phyloP scores from a whole-genome alignment of 495 filamentous ascomycete genomes.

The Oleoguttula mirabilis region DNA sequence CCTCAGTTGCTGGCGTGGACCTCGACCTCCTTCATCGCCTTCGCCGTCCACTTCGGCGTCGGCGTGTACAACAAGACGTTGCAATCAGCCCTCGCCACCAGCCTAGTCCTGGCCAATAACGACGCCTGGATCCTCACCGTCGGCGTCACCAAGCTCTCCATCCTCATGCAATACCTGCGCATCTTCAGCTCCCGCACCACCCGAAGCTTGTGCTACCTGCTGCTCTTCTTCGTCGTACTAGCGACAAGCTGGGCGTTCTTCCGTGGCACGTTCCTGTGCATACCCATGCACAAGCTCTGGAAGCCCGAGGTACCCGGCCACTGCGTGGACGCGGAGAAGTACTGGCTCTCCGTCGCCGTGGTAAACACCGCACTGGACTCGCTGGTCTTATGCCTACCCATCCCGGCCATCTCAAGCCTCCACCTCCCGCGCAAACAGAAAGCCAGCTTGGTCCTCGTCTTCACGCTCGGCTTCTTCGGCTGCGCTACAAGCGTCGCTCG shows the following conservation, averaged over 20 bases:
- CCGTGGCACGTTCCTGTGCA: constrained; percentile 26
- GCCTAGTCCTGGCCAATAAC: constrained; percentile 26
- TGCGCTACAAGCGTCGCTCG: constrained; percentile 18
- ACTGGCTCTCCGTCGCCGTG: constrained; percentile 22
- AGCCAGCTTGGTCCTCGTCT: constrained; percentile 39
- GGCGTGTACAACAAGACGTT: constrained; percentile 1
- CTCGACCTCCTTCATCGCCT: constrained; percentile 13
- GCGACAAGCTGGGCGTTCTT: constrained; percentile 22
- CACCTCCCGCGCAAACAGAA: constrained; percentile 33
- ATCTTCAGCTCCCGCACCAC: constrained; percentile 19
- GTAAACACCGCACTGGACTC: constrained; percentile 25
- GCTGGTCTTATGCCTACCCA: constrained; percentile 23
- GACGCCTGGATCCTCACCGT: constrained; percentile 21
- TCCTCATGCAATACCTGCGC: constrained; percentile 26
- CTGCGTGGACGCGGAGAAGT: constrained; percentile 19
- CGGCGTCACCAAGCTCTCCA: constrained; percentile 28
- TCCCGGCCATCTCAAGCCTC: constrained; percentile 22
- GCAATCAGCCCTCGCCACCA: constrained; percentile 1
- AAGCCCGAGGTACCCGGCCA: constrained; percentile 15
- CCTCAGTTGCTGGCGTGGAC: constrained; percentile 14
- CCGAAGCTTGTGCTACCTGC: constrained; percentile 13
- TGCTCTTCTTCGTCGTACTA: constrained; percentile 17
- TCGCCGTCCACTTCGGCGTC: constrained; percentile 10
- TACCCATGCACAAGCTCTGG: constrained; percentile 25
- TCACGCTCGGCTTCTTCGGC: constrained; percentile 42